Base-by-base conservation (phyloP, 2,329 filamentous ascomycete species). In the Aspergillus pseudonomiae region DNA sequence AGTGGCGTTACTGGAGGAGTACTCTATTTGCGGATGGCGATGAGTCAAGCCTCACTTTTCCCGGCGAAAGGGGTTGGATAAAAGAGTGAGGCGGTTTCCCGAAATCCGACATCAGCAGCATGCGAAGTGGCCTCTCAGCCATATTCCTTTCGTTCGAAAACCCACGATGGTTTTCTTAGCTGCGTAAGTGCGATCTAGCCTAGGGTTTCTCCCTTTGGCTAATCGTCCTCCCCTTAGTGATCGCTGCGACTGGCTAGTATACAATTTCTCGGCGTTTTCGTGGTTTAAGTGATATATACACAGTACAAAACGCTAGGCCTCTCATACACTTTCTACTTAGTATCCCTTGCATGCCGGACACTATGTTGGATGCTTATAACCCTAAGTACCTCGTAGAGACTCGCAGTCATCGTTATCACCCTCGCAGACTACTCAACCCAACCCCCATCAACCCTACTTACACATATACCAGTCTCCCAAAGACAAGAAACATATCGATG, bases 11-110 rank as follows among this genome's bases (percentile, higher is more conserved):
- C 30, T 32, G 48, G 28, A 34, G 48, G 50, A 16, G 19, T 50
- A 24, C 59, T 46, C 39, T 41, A 68, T 70, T 70, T 67, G 68
- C 65, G 62, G 63, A 60, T 59, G 65, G 48, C 48, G 48, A 32
- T 52, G 10, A 32, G 62, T 61, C 68, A 71, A 69, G 70, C 70
- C 70, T 72, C 70, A 72, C 69, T 70, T 70, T 68, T 67, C 59
- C 62, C 59, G 45, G 50, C 41, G 59, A 60, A 72, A 74, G 70
- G 67, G 70, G 71, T 76, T 76, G 74, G 73, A 67, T 66, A 61
- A 60, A 73, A 71, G 68, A 77, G 75, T 77, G 75, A 76, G 75
- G 75, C 75, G 74, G 64, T 63, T 65, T 69, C 59, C 66, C 67
- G 68, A 67, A 65, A 67, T 70, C 68, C 64, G 65, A 69, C 63